phyloP scores from a whole-genome alignment of 208 protist genomes.

The Acanthamoeba healyi region DNA sequence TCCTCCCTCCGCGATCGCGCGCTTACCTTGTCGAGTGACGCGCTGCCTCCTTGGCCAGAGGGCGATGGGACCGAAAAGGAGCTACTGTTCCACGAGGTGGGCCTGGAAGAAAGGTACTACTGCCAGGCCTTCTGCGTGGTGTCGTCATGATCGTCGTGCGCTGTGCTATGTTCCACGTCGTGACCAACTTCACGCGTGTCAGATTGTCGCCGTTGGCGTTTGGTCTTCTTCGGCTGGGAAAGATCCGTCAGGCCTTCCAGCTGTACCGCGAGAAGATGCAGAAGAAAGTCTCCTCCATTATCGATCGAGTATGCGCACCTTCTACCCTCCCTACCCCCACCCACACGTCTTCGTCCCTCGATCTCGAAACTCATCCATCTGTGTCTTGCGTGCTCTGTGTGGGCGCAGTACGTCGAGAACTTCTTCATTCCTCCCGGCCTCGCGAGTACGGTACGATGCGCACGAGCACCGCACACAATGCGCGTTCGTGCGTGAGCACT shows the following conservation, averaged over 20 bases:
- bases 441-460: not conserved
- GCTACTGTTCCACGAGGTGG: conserved; percentile 24
- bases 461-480: not conserved
- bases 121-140: not conserved
- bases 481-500: not conserved
- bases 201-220: conserved; percentile 46
- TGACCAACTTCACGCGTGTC: not conserved
- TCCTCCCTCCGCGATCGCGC: too few relatives aligned
- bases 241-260: conserved; percentile 66
- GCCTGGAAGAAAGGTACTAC: conserved; percentile 58
- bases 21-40: too few relatives aligned
- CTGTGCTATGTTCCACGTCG: not conserved
- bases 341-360: not conserved
- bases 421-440: not conserved
- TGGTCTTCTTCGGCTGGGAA: conserved; percentile 64
- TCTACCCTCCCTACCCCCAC: not conserved
- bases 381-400: not conserved
- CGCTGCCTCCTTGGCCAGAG: too few relatives aligned
- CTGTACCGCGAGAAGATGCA: conserved; percentile 64
- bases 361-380: not conserved
- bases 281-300: not conserved
- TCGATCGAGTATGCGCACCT: conserved; percentile 1
- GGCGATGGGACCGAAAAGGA: conserved; percentile 1
- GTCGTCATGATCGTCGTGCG: not conserved
- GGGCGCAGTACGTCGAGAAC: not conserved